These are phyloP conservation scores for Alternaria viburni DNA, from an alignment of 2,329 filamentous ascomycete genomes.

Conservation along the genomic window DNA sequence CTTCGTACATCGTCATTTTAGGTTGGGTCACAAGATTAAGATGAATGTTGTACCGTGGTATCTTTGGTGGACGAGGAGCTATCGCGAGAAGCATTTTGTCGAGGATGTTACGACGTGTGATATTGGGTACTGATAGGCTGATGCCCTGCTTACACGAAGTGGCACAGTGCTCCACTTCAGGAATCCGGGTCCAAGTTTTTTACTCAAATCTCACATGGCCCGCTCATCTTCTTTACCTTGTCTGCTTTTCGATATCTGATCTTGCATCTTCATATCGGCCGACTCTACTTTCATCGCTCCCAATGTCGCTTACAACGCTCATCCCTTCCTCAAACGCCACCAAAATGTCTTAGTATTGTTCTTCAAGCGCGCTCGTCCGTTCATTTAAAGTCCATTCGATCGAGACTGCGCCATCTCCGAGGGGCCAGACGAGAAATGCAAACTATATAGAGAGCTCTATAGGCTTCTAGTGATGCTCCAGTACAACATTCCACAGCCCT, in stretches of 20 bases:
- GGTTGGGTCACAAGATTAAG: constrained; percentile 53
- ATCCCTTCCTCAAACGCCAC: neutral
- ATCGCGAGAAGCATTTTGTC: constrained; percentile 53
- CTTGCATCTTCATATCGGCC: neutral
- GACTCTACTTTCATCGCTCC: neutral
- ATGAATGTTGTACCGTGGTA: constrained; percentile 56
- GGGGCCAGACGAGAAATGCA: neutral
- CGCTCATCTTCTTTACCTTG: neutral
- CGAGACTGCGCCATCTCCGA: neutral
- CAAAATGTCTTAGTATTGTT: constrained; percentile 6
- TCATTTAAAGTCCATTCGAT: neutral
- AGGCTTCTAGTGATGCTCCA: neutral
- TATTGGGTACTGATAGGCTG: constrained; percentile 41
- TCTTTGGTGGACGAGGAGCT: constrained; percentile 52
- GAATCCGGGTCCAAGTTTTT: neutral
- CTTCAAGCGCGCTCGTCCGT: neutral
- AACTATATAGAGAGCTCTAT: neutral
- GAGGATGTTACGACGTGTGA: constrained; percentile 54
- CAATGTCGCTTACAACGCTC: neutral
- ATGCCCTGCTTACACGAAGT: neutral
- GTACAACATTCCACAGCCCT: neutral
- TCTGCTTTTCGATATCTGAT: neutral
- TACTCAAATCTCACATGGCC: neutral
- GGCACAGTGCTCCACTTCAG: neutral
- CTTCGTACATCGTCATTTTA: neutral